A percentile compares a stretch with the other conserved stretches of the same genome.
These are phyloP conservation scores for Pelargonium cotyledonis DNA, from an alignment of 441 rosid genomes.

Conservation along the genomic window DNA sequence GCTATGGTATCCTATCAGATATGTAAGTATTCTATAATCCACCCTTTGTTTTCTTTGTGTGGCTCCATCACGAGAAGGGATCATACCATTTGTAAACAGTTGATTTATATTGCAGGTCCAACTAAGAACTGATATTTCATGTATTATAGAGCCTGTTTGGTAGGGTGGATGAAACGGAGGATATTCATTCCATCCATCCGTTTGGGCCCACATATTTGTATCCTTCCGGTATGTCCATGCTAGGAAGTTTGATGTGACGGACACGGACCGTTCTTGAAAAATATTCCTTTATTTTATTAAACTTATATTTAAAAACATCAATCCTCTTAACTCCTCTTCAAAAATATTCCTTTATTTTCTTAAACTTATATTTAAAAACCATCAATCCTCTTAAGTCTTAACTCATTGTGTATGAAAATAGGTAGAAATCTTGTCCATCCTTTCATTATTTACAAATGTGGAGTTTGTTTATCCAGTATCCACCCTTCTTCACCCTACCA, in stretches of 20 bases:
- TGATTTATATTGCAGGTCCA: neutral
- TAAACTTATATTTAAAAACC: neutral
- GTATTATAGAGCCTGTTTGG: neutral
- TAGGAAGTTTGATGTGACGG: no score
- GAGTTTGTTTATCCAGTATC: neutral
- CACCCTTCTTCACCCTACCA: neutral
- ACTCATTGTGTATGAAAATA: no score
- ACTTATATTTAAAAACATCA: neutral
- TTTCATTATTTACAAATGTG: neutral
- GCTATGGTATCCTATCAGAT: constrained; percentile 25
- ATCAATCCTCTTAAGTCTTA: neutral
- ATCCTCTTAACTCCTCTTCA: neutral
- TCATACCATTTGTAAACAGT: no score
- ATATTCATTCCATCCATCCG: neutral
- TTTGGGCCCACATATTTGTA: neutral
- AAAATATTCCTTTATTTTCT: no score
- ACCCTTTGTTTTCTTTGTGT: neutral
- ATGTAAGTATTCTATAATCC: constrained; percentile 6
- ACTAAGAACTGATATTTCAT: neutral
- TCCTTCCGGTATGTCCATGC: neutral
- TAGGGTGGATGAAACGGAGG: neutral
- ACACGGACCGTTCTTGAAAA: neutral
- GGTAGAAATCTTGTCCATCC: no score
- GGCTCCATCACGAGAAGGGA: neutral
- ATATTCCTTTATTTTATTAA: neutral